Evolutionary conservation across 2,329 filamentous ascomycete species (phyloP), one percentile per base, ranked within the genome.

Genomic region (Pseudopyricularia cyperi): DNA sequence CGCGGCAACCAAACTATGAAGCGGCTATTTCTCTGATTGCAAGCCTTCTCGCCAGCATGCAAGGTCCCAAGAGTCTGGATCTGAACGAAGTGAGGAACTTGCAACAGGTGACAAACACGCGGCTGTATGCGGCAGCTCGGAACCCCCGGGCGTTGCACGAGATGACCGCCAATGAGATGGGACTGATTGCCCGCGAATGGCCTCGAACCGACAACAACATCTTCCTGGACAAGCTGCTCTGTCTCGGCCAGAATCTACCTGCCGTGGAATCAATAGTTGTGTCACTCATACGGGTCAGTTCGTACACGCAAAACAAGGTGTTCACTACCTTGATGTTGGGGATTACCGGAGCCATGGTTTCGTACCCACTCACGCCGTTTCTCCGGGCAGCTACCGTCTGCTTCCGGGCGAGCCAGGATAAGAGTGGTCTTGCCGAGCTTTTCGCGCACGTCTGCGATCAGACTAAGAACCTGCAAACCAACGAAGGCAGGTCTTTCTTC

Each of bases 141-240:
- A 63, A 63, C 44, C n/a, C 55, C 1, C 33, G 52, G 1, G 52
- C 28, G 2, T 57, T 57, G 32, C 22, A 62, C 19, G 57, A 57
- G 7, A 55, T 62, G 52, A 56, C 56, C 3, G 47, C 28, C 24
- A 1, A 12, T 2, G 61, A 63, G 53, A 50, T 52, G 15, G 7
- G 19, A 5, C 30, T 58, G 4, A 39, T 61, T 34, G 54, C 56
- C 2, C 59, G 60, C 3, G 49, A 57, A 46, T 60, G 58, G 59
- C 51, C 56, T n/a, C 28, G 53, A 26, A 53, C 59, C 44, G 54
- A 47, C 15, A 57, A 60, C 51, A 79, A 76, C 55, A 67, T 80
- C n/a, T 79, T 85, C 51, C 62, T 84, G 24, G 79, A 82, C 60
- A 87, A 85, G 61, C 70, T 89, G 26, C 70, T 89, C 28, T 69